Evolutionary conservation across 2,329 filamentous ascomycete genomes (phyloP), one percentile per base, ranked within the genome.

Genomic region (Hypoxylon sp.): DNA sequence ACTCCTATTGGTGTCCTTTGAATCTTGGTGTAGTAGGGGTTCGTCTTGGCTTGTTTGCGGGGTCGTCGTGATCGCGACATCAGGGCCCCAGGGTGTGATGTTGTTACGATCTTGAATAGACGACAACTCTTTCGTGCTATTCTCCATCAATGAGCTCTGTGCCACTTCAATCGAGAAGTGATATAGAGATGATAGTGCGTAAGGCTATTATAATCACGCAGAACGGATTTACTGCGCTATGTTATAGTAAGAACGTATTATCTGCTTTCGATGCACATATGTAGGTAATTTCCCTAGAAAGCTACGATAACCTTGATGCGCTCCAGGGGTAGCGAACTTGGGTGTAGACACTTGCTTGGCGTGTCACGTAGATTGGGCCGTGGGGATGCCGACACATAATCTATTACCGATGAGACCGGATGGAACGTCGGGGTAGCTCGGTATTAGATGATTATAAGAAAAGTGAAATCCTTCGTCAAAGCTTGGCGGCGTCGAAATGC

Each of bases 371-470:
- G 49, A 50, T 60, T 58, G 53, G 60, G 33, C 17, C 25, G 22
- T 48, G 27, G 22, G 40, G 58, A 40, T 67, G 64, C 66, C 60
- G 66, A 50, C 49, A 44, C 31, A 48, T 53, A 58, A 59, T 46
- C 30, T 59, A 71, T 53, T 65, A 44, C 66, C 63, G 66, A 61
- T 13, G 3, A 54, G 50, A 31, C 56, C n/a, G 57, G 50, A 66
- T 69, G 63, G 54, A 57, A 69, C 60, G 44, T 69, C 54, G 69
- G 66, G 62, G 62, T 64, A 68, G 17, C n/a, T 57, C 31, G 48
- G 31, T 11, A 35, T 20, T 7, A 20, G 30, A 58, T 27, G 2
- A 37, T 25, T 65, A 66, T 64, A 55, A 56, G 35, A 55, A 37
- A 46, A 33, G 13, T 51, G 31, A 10, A n/a, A 51, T 11, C 35